phyloP scores from a whole-genome alignment of 169 alveolate genomes.

The Blepharisma undulans region DNA sequence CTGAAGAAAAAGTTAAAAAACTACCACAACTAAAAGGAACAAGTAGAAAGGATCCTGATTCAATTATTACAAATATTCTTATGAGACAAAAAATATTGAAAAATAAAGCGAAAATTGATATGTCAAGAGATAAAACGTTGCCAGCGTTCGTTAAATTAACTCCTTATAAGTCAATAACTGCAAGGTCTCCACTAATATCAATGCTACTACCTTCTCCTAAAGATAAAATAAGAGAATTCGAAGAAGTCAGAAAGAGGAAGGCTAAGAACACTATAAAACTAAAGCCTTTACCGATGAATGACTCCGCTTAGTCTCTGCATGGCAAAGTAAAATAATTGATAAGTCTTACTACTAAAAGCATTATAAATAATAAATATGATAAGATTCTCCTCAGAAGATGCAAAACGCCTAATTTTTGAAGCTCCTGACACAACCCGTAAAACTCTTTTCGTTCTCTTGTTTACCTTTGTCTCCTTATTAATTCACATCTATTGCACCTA shows the following conservation, averaged over 20 bases:
- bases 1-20: slow-evolving; percentile 19
- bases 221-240: slow-evolving; percentile 17
- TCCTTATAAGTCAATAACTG: slow-evolving; percentile 12
- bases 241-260: background rate
- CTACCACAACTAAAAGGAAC: slow-evolving; percentile 15
- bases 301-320: background rate
- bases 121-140: background rate
- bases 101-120: background rate
- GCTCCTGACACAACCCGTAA: slow-evolving; percentile 29
- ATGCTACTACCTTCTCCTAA: background rate
- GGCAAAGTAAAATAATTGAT: background rate
- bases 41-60: slow-evolving; percentile 8
- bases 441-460: background rate
- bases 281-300: background rate
- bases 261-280: background rate
- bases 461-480: background rate
- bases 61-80: slow-evolving; percentile 10
- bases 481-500: background rate
- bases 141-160: slow-evolving; percentile 12
- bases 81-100: background rate
- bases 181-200: slow-evolving; percentile 19
- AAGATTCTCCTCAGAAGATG: slow-evolving; percentile 4
- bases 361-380: background rate
- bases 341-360: background rate
- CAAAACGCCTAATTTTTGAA: slow-evolving; percentile 29